A percentile compares a stretch with the other conserved stretches of the same genome.
phyloP scores from a whole-genome alignment of 371 early-diverging fungal species.

The Haplosporangium sp. region DNA sequence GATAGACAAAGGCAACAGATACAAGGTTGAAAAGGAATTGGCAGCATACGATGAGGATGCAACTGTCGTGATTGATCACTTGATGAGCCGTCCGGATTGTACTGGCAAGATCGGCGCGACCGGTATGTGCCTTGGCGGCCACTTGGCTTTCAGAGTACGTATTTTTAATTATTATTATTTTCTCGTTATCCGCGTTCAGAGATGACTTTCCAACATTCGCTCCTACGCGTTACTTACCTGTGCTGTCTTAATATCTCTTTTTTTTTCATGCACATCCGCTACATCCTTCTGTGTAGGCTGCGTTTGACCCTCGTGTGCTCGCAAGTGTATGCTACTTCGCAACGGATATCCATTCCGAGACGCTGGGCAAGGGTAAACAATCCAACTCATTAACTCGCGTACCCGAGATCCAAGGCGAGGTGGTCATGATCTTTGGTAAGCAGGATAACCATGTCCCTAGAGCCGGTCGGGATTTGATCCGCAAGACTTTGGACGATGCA shows the following conservation, averaged over 20 bases:
- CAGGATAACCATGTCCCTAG: slow-evolving; percentile 68
- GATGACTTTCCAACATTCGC: too few relatives aligned
- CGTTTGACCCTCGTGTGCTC: slow-evolving; percentile 62
- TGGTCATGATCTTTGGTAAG: slow-evolving; percentile 66
- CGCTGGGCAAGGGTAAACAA: slow-evolving; percentile 57
- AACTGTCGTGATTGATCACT: slow-evolving; percentile 57
- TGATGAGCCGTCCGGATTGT: slow-evolving; percentile 59
- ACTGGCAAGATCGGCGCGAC: slow-evolving; percentile 62
- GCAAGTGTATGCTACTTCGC: slow-evolving; percentile 66
- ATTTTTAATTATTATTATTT: slow-evolving; percentile 5
- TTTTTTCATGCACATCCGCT: not conserved
- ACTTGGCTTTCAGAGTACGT: slow-evolving; percentile 62
- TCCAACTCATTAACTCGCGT: slow-evolving; percentile 57
- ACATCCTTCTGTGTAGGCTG: slow-evolving; percentile 38
- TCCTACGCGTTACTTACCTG: not conserved
- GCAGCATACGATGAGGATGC: slow-evolving; percentile 65
- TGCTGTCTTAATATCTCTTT: not conserved
- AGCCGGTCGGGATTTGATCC: slow-evolving; percentile 61
- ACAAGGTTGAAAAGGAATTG: slow-evolving; percentile 61
- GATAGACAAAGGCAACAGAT: slow-evolving; percentile 55
- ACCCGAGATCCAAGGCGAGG: slow-evolving; percentile 62
- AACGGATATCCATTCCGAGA: slow-evolving; percentile 65
- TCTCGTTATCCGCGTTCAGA: not conserved
- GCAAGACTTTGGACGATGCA: slow-evolving; percentile 57
- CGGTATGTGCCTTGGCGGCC: slow-evolving; percentile 69